These are phyloP conservation scores for Coemansia linderi DNA, from an alignment of 371 early-diverging fungal genomes.

Conservation along the genomic window DNA sequence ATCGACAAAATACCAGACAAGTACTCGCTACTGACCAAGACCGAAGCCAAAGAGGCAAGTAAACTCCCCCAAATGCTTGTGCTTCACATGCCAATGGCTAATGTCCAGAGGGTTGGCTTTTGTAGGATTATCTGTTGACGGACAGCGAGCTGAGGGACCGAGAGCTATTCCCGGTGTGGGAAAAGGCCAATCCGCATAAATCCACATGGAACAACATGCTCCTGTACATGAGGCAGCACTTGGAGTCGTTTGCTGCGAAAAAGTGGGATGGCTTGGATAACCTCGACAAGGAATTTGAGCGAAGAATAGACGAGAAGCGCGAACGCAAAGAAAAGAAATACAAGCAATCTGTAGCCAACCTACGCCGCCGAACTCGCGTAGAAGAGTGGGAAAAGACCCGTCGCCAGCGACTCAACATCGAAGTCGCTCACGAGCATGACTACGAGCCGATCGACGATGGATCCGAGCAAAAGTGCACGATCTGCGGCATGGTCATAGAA, in stretches of 20 bases:
- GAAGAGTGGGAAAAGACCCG: conserved; percentile 72
- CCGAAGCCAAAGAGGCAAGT: conserved; percentile 77
- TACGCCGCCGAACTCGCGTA: conserved; percentile 82
- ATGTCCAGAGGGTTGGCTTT: neutral
- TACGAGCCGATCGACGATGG: conserved; percentile 63
- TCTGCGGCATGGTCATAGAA: conserved; percentile 72
- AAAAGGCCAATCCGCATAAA: conserved; percentile 92
- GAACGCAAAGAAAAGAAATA: conserved; percentile 82
- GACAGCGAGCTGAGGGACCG: conserved; percentile 87
- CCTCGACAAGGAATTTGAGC: conserved; percentile 87
- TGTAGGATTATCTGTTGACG: conserved; percentile 83
- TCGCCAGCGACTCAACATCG: conserved; percentile 55
- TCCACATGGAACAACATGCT: conserved; percentile 95
- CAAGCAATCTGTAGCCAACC: conserved; percentile 63
- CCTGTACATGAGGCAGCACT: conserved; percentile 83
- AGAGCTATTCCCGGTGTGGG: conserved; percentile 78
- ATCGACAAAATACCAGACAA: conserved; percentile 75
- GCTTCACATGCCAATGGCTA: neutral
- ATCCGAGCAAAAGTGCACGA: conserved; percentile 62
- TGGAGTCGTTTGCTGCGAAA: conserved; percentile 88
- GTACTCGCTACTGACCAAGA: conserved; percentile 91
- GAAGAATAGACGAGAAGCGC: conserved; percentile 78
- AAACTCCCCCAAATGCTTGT: neutral
- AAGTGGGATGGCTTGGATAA: conserved; percentile 90
- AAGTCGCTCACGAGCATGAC: conserved; percentile 67